phyloP scores from a whole-genome alignment of 768 basidiomycete species.

The Suillus luteus region DNA sequence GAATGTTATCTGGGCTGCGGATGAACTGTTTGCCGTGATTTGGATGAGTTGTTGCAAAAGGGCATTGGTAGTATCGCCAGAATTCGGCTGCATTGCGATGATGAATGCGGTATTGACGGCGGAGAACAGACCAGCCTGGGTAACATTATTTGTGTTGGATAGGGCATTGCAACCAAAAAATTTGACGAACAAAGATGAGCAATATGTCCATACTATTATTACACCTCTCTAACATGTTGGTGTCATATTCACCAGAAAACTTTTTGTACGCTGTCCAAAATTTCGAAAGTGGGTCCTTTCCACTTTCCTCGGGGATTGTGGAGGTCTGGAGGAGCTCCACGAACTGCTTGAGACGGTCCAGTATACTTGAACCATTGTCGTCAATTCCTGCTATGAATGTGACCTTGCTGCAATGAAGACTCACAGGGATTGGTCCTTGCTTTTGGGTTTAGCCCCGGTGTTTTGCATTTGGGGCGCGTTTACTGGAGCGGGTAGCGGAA shows the following conservation, averaged over 20 bases:
- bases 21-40: no score
- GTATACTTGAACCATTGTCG: no score
- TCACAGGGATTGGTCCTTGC: no score
- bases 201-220: not conserved
- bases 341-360: not conserved
- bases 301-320: not conserved
- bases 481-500: no score
- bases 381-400: no score
- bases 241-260: not conserved
- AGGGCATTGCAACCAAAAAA: not conserved
- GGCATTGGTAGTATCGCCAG: constrained; percentile 15
- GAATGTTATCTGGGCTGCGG: no score
- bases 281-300: not conserved
- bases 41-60: constrained; percentile 13
- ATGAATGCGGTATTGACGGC: constrained; percentile 19
- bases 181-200: no score
- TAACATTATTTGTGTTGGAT: not conserved
- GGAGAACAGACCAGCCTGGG: constrained; percentile 20
- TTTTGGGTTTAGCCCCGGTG: no score
- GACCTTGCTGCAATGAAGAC: no score
- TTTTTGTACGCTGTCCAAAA: constrained; percentile 7
- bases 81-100: constrained; percentile 16
- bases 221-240: not conserved
- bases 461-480: no score
- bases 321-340: not conserved